phyloP scores from a whole-genome alignment of 2,329 filamentous ascomycete genomes.

The Exserohilum rostratum region DNA sequence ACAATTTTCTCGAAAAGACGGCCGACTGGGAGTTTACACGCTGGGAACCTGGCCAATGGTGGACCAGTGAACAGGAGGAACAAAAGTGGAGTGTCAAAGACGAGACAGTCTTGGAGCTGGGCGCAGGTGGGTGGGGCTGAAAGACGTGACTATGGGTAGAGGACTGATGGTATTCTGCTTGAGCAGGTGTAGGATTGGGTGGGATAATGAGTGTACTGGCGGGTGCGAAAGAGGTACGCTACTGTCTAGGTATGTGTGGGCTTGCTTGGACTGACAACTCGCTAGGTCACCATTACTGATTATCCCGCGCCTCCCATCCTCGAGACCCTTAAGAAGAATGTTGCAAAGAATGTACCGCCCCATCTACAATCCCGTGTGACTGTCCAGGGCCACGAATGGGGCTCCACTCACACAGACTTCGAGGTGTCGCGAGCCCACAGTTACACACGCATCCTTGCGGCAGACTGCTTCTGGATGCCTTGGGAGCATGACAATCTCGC shows the following conservation, averaged over 20 bases:
- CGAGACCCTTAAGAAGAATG: slow-evolving; percentile 63
- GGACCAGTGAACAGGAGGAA: slow-evolving; percentile 41
- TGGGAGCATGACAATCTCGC: slow-evolving; percentile 72
- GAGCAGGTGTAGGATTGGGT: slow-evolving; percentile 52
- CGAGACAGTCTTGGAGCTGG: slow-evolving; percentile 66
- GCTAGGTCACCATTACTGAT: slow-evolving; percentile 66
- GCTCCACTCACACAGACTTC: slow-evolving; percentile 56
- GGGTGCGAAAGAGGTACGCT: slow-evolving; percentile 51
- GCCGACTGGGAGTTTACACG: not conserved
- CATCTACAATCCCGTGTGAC: slow-evolving; percentile 46
- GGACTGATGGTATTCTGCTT: slow-evolving; percentile 32
- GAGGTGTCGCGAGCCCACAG: slow-evolving; percentile 43
- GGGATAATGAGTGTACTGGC: slow-evolving; percentile 55
- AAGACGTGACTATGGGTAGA: slow-evolving; percentile 17
- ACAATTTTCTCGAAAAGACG: not conserved
- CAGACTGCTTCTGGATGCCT: slow-evolving; percentile 79
- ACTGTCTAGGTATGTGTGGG: not conserved
- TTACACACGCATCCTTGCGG: slow-evolving; percentile 70
- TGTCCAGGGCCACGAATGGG: slow-evolving; percentile 70
- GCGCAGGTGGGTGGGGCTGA: slow-evolving; percentile 63
- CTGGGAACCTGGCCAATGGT: slow-evolving; percentile 39
- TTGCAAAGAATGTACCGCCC: slow-evolving; percentile 58
- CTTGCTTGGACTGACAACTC: not conserved
- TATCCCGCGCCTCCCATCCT: slow-evolving; percentile 69
- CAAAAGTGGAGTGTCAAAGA: slow-evolving; percentile 56